These are phyloP conservation scores for Trametes maxima DNA, from an alignment of 768 basidiomycete species.

Conservation along the genomic window DNA sequence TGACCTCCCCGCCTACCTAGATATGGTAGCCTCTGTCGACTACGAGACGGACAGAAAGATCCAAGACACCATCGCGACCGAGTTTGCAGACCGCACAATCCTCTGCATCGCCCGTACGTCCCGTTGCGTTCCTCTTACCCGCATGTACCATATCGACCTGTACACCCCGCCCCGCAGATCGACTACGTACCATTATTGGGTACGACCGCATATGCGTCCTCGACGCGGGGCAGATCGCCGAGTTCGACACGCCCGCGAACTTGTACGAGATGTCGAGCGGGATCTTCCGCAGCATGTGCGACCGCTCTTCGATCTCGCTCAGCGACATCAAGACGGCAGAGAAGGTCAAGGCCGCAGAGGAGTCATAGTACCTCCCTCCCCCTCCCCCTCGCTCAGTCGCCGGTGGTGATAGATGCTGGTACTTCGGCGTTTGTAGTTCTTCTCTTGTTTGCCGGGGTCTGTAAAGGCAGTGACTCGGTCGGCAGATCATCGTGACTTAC, in stretches of 20 bases:
- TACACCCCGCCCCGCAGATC: conserved; percentile 48
- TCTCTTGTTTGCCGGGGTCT: no score
- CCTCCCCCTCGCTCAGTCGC: no score
- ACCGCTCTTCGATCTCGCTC: conserved; percentile 72
- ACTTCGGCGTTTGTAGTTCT: no score
- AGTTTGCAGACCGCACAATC: conserved; percentile 84
- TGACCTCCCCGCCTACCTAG: neutral
- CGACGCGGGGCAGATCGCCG: conserved; percentile 78
- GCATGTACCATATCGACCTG: neutral
- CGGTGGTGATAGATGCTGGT: no score
- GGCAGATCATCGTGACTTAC: no score
- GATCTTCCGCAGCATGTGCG: conserved; percentile 87
- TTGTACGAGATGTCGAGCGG: conserved; percentile 60
- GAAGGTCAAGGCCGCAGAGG: conserved; percentile 26
- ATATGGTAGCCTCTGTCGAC: conserved; percentile 72
- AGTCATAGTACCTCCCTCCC: neutral
- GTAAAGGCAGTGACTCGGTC: no score
- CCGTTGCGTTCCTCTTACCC: conserved; percentile 41
- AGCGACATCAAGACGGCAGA: conserved; percentile 61
- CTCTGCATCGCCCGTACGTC: conserved; percentile 79
- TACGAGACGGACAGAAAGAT: conserved; percentile 91
- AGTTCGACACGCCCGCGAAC: conserved; percentile 79
- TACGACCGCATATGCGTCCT: conserved; percentile 91
- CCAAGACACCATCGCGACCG: conserved; percentile 83
- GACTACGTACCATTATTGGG: conserved; percentile 82